phyloP scores from a whole-genome alignment of 352 stramenopile species.

The Phytophthora colocasiae region DNA sequence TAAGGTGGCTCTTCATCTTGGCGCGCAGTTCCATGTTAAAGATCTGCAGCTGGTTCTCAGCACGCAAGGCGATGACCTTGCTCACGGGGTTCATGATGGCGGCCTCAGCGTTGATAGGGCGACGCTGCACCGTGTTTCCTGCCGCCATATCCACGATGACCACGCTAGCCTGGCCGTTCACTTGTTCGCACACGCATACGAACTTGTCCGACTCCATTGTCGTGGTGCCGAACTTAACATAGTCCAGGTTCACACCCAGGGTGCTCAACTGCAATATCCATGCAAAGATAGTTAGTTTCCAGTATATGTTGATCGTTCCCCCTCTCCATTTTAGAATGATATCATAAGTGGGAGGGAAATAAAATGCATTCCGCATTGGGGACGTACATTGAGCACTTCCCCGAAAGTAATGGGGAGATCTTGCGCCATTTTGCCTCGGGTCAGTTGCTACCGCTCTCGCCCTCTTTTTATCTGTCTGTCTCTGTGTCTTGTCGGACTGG shows the following conservation, averaged over 20 bases:
- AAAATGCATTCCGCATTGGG: not conserved
- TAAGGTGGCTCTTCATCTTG: slow-evolving; percentile 98
- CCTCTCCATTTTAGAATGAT: slow-evolving; percentile 18
- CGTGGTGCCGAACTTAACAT: slow-evolving; percentile 94
- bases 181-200: slow-evolving; percentile 93
- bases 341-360: slow-evolving; percentile 17
- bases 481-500: slow-evolving; percentile 33
- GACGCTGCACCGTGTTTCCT: slow-evolving; percentile 89
- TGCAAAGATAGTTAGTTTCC: slow-evolving; percentile 13
- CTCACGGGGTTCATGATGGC: slow-evolving; percentile 99
- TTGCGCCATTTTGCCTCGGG: slow-evolving; percentile 69
- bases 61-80: slow-evolving; percentile 88
- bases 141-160: slow-evolving; percentile 94
- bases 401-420: slow-evolving; percentile 91
- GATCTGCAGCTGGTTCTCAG: slow-evolving; percentile 98
- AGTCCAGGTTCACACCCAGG: slow-evolving; percentile 90
- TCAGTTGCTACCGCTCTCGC: slow-evolving; percentile 15
- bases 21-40: slow-evolving; percentile 99
- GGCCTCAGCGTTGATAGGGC: slow-evolving; percentile 98
- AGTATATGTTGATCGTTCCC: slow-evolving; percentile 8
- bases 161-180: slow-evolving; percentile 88
- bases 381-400: slow-evolving; percentile 91
- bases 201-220: slow-evolving; percentile 99
- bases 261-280: slow-evolving; percentile 69
- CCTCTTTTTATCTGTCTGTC: slow-evolving; percentile 20